These are phyloP conservation scores for Silybum marianum DNA, from an alignment of 129 eudicot genomes.

Conservation along the genomic window DNA sequence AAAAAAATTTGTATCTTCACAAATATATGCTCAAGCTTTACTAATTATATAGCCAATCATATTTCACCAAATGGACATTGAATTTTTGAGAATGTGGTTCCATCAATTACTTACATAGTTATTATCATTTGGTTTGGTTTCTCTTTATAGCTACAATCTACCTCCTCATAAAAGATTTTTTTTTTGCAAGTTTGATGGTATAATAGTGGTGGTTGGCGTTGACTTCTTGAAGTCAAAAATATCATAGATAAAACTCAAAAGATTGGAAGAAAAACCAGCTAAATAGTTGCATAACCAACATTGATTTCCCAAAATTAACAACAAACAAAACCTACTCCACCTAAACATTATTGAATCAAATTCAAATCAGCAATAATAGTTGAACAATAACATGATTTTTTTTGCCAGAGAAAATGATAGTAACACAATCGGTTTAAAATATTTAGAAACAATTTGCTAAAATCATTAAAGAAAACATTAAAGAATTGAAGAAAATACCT, in stretches of 20 bases:
- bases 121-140: no score
- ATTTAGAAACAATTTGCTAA: background rate
- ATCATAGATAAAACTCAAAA: background rate
- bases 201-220: constrained; percentile 4
- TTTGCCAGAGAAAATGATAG: background rate
- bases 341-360: constrained; percentile 14
- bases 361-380: background rate
- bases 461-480: background rate
- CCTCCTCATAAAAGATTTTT: background rate
- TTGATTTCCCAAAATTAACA: constrained; percentile 24
- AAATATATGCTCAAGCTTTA: no score
- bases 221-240: constrained; percentile 1
- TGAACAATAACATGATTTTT: constrained; percentile 5
- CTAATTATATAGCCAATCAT: no score
- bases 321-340: constrained; percentile 7
- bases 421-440: constrained; percentile 19
- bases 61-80: background rate
- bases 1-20: no score
- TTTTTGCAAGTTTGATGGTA: constrained; percentile 1
- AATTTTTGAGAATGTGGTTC: background rate
- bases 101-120: background rate
- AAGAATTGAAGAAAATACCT: constrained; percentile 45
- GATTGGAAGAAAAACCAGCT: constrained; percentile 4
- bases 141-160: background rate
- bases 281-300: constrained; percentile 19